phyloP scores from a whole-genome alignment of 169 alveolate species.

The Plasmodium adleri region DNA sequence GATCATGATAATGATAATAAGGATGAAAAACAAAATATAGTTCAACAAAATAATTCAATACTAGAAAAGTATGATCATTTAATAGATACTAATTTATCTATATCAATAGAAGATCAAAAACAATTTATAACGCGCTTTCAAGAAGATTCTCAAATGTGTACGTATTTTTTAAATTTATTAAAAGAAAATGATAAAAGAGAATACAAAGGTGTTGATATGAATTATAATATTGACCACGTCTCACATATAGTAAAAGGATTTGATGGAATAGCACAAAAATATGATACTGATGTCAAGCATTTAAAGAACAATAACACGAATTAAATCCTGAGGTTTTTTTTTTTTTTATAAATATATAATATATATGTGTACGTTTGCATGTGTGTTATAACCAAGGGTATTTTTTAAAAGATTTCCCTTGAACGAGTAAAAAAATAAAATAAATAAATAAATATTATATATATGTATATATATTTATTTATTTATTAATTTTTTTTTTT shows the following conservation, averaged over 20 bases:
- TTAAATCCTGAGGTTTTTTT: too few species aligned
- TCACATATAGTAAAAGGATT: constrained; percentile 44
- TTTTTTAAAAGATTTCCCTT: too few species aligned
- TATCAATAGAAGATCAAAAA: constrained; percentile 50
- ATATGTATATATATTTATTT: too few species aligned
- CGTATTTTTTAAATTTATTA: constrained; percentile 28
- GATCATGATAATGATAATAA: neutral
- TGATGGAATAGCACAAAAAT: constrained; percentile 66
- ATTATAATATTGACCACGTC: constrained; percentile 22
- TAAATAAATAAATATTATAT: too few species aligned
- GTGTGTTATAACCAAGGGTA: too few species aligned
- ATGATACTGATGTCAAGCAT: constrained; percentile 39
- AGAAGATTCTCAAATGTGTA: constrained; percentile 62
- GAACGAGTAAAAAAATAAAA: too few species aligned
- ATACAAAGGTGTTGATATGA: constrained; percentile 64
- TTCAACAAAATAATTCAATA: neutral
- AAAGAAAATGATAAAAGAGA: constrained; percentile 52
- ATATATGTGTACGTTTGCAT: too few species aligned
- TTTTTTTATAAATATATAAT: too few species aligned
- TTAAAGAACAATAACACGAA: neutral
- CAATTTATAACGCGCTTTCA: constrained; percentile 41
- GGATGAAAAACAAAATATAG: neutral
- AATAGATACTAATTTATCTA: constrained; percentile 16
- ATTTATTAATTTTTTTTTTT: too few species aligned
- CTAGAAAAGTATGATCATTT: constrained; percentile 41